A percentile compares a stretch with the other conserved stretches of the same genome.
Conservation (phyloP, 495 filamentous ascomycete genomes). For the Rusavskia elegans region DNA sequence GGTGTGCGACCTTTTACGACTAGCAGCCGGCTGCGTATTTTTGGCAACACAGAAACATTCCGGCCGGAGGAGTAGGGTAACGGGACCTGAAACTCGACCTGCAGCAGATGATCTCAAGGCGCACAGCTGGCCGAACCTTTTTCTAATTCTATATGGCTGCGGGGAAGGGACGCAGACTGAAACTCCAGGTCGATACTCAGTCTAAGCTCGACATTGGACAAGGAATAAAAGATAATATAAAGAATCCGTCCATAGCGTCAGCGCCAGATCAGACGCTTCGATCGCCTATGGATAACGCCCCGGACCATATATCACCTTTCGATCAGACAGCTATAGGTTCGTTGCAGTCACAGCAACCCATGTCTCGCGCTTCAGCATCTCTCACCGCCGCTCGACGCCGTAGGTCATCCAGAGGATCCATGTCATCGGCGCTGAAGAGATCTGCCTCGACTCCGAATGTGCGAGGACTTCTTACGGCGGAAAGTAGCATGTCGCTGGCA, state of each 20-base stretch:
- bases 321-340: slow-evolving; percentile 3
- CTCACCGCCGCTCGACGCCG: slow-evolving; percentile 9
- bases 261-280: slow-evolving; percentile 3
- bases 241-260: slow-evolving; percentile 8
- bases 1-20: not conserved
- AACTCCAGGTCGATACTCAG: slow-evolving; percentile 9
- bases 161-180: slow-evolving; percentile 13
- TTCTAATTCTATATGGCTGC: slow-evolving; percentile 16
- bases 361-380: slow-evolving; percentile 7
- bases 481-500: slow-evolving; percentile 30
- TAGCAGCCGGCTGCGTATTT: slow-evolving; percentile 7
- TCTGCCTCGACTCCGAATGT: slow-evolving; percentile 53
- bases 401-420: slow-evolving; percentile 3
- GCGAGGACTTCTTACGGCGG: slow-evolving; percentile 32
- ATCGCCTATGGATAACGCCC: slow-evolving; percentile 2
- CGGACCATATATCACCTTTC: slow-evolving; percentile 4
- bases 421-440: slow-evolving; percentile 29
- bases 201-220: slow-evolving; percentile 1
- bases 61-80: slow-evolving; percentile 5
- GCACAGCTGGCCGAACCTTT: slow-evolving; percentile 6
- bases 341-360: slow-evolving; percentile 7
- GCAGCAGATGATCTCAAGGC: slow-evolving; percentile 14
- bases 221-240: slow-evolving; percentile 3
- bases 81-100: slow-evolving; percentile 12
- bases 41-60: slow-evolving; percentile 8